phyloP scores from a whole-genome alignment of 2,329 filamentous ascomycete genomes.

The Pyrenophora seminiperda region DNA sequence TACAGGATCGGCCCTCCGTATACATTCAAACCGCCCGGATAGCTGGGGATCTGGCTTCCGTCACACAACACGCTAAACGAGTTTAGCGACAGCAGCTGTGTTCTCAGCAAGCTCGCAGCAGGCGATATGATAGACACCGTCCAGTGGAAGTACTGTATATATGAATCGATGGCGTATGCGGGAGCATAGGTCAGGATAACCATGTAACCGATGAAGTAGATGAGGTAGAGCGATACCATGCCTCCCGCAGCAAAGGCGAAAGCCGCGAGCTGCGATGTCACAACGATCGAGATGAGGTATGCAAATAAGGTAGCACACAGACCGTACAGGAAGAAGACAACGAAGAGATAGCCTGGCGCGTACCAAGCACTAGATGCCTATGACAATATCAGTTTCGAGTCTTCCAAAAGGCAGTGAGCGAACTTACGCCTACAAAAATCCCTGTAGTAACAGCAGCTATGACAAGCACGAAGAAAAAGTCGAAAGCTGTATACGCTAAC shows the following conservation, averaged over 20 bases:
- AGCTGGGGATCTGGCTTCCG: conserved; percentile 64
- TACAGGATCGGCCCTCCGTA: conserved; percentile 89
- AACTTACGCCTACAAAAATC: conserved; percentile 65
- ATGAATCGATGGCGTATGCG: conserved; percentile 68
- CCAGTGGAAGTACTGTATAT: conserved; percentile 74
- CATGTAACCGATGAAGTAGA: conserved; percentile 56
- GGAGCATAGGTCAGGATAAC: conserved; percentile 75
- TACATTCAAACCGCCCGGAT: conserved; percentile 71
- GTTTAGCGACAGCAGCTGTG: conserved; percentile 79
- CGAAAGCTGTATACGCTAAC: conserved; percentile 81
- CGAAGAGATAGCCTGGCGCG: conserved; percentile 77
- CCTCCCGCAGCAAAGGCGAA: conserved; percentile 82
- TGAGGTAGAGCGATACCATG: conserved; percentile 63
- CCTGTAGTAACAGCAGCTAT: conserved; percentile 69
- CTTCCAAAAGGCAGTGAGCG: background rate
- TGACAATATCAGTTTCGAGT: conserved; percentile 15
- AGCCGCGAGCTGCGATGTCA: conserved; percentile 77
- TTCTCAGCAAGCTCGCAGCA: conserved; percentile 73
- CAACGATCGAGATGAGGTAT: conserved; percentile 82
- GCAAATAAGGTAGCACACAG: conserved; percentile 75
- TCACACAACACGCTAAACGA: conserved; percentile 79
- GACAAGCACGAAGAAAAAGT: conserved; percentile 74
- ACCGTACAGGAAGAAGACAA: conserved; percentile 81
- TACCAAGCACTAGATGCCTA: conserved; percentile 70
- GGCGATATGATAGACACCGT: conserved; percentile 75